phyloP scores from a whole-genome alignment of 805 yeast species.

The Cyberlindnera xishuangbannaensis region DNA sequence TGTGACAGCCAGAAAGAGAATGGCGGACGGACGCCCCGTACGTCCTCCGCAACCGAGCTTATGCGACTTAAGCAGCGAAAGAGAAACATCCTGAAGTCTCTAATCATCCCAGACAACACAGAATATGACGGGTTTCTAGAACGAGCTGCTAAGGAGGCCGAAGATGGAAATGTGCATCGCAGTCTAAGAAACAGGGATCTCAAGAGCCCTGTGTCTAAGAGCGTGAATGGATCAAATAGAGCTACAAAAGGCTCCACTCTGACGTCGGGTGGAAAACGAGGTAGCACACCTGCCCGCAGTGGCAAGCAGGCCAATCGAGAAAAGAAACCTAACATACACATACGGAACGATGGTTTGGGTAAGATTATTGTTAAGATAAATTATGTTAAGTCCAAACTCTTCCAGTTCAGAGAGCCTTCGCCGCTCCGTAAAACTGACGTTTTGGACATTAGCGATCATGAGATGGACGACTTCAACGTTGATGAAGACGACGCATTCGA shows the following conservation, averaged over 20 bases:
- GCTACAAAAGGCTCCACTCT: background rate
- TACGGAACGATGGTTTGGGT: background rate
- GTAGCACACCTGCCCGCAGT: background rate
- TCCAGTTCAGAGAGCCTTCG: slow-evolving; percentile 24
- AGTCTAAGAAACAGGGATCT: slow-evolving; percentile 10
- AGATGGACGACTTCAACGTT: slow-evolving; percentile 22
- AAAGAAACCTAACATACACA: slow-evolving; percentile 20
- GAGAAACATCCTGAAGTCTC: slow-evolving; percentile 24
- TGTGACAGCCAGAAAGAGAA: slow-evolving; percentile 2
- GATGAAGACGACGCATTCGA: slow-evolving; percentile 15
- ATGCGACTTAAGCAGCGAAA: slow-evolving; percentile 12
- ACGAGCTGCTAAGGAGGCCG: slow-evolving; percentile 25
- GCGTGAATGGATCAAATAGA: slow-evolving; percentile 1
- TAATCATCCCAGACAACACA: slow-evolving; percentile 35
- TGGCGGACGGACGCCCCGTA: slow-evolving; percentile 3
- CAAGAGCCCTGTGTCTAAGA: slow-evolving; percentile 1
- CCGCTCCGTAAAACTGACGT: slow-evolving; percentile 16
- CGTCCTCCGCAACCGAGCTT: slow-evolving; percentile 14
- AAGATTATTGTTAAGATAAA: slow-evolving; percentile 9
- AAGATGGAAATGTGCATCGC: slow-evolving; percentile 10
- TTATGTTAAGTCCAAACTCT: slow-evolving; percentile 22
- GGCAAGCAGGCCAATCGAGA: background rate
- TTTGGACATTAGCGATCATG: slow-evolving; percentile 20
- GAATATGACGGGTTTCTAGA: slow-evolving; percentile 31
- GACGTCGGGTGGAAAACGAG: too few relatives aligned